These are phyloP conservation scores for Chlamydomonas schloesseri DNA, from an alignment of 139 green algal species.

Conservation along the genomic window DNA sequence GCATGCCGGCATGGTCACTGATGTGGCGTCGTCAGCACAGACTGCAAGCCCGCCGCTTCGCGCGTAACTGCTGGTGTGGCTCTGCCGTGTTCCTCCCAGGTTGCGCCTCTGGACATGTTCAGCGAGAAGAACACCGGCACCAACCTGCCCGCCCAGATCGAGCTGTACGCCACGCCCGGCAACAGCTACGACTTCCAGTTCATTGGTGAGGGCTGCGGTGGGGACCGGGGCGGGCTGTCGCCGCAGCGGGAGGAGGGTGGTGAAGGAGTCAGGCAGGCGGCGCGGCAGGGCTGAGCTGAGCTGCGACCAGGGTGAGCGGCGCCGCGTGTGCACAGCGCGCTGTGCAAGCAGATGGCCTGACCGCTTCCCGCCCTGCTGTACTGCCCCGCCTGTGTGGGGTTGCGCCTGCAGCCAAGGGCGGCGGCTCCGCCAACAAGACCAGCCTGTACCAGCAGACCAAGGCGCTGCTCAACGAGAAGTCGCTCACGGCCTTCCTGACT, in stretches of 20 bases:
- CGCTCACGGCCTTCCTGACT: constrained; percentile 46
- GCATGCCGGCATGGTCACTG: no score
- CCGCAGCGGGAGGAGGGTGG: not conserved
- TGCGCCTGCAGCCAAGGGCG: constrained; percentile 40
- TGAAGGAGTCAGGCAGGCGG: not conserved
- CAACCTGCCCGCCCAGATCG: constrained; percentile 66
- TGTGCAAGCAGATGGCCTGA: no score
- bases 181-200: constrained; percentile 60
- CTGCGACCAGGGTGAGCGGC: no score
- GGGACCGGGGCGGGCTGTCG: no score
- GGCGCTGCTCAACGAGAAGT: constrained; percentile 53
- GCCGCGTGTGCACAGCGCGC: no score
- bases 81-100: no score
- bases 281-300: no score
- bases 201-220: constrained; percentile 53
- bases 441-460: constrained; percentile 62
- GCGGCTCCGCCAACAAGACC: constrained; percentile 63
- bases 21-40: no score
- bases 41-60: no score
- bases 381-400: no score
- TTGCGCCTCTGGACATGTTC: constrained; percentile 66
- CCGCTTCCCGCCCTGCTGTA: not conserved
- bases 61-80: no score
- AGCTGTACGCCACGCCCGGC: constrained; percentile 51
- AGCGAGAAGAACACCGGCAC: constrained; percentile 65